Conservation (phyloP, 805 yeast genomes). For the Komagataella mondaviorum region DNA sequence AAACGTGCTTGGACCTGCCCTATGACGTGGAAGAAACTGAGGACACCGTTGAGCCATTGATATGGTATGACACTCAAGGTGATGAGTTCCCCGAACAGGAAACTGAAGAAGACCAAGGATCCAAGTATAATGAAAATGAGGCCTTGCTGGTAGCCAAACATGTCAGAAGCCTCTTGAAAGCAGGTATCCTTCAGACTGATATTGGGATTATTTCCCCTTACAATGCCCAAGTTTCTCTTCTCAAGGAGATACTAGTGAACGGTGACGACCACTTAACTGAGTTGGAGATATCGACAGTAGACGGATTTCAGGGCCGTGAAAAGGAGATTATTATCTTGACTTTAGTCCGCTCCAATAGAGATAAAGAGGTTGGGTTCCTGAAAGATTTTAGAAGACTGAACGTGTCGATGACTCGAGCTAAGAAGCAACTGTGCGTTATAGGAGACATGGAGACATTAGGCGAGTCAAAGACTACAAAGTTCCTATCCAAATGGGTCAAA, state of each 20-base stretch:
- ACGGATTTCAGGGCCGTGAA: conserved; percentile 95
- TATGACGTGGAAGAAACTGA: conserved; percentile 28
- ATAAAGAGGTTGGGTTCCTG: conserved; percentile 67
- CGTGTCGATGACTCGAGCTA: conserved; percentile 89
- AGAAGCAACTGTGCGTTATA: conserved; percentile 69
- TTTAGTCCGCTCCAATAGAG: conserved; percentile 69
- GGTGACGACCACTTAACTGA: conserved; percentile 11
- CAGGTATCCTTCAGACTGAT: conserved; percentile 37
- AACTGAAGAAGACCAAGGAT: conserved; percentile 17
- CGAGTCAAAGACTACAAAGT: conserved; percentile 21
- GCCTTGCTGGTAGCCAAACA: conserved; percentile 47
- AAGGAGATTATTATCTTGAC: conserved; percentile 76
- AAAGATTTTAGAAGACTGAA: conserved; percentile 69
- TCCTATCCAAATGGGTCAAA: conserved; percentile 50
- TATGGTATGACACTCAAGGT: conserved; percentile 93
- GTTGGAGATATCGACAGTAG: conserved; percentile 81
- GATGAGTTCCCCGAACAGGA: conserved; percentile 63
- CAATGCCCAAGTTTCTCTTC: conserved; percentile 64
- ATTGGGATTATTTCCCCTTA: conserved; percentile 91
- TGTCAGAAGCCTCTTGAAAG: conserved; percentile 30
- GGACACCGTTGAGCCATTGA: conserved; percentile 37
- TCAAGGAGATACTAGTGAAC: conserved; percentile 31
- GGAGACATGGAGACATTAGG: conserved; percentile 74
- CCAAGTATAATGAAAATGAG: conserved; percentile 74
- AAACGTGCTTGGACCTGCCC: conserved; percentile 42